phyloP scores from a whole-genome alignment of 2,329 filamentous ascomycete species.

The Penicillium sp. region DNA sequence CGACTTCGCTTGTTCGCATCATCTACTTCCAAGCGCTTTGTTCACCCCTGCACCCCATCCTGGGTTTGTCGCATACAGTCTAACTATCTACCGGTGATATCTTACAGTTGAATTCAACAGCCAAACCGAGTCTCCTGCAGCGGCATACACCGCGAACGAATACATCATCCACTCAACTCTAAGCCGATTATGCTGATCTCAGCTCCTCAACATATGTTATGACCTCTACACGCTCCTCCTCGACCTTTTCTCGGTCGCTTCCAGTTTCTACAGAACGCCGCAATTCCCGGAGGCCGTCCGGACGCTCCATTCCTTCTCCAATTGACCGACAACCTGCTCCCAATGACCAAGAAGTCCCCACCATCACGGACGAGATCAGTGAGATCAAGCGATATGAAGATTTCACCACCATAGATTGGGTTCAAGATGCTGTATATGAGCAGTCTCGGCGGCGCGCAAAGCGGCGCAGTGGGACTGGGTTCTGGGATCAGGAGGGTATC shows the following conservation, averaged over 20 bases:
- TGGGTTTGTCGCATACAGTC: not conserved
- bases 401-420: slow-evolving; percentile 96
- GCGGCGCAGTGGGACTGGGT: slow-evolving; percentile 69
- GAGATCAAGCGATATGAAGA: slow-evolving; percentile 99
- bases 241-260: slow-evolving; percentile 31
- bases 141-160: slow-evolving; percentile 12
- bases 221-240: slow-evolving; percentile 40
- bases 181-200: slow-evolving; percentile 31
- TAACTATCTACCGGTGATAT: not conserved
- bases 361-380: slow-evolving; percentile 90
- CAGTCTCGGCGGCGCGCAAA: slow-evolving; percentile 77
- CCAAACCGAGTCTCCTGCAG: not conserved
- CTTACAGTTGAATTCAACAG: not conserved
- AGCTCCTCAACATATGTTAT: slow-evolving; percentile 39
- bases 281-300: slow-evolving; percentile 48
- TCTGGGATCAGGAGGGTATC: slow-evolving; percentile 68
- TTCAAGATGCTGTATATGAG: slow-evolving; percentile 92
- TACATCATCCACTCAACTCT: slow-evolving; percentile 13
- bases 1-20: slow-evolving; percentile 19
- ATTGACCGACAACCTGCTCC: slow-evolving; percentile 57
- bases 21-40: slow-evolving; percentile 4
- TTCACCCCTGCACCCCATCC: slow-evolving; percentile 7
- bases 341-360: slow-evolving; percentile 61
- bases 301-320: slow-evolving; percentile 54
- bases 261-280: slow-evolving; percentile 36